Evolutionary conservation across 179 eudicot genomes (phyloP).

Genomic region (Silene noctiflora): DNA sequence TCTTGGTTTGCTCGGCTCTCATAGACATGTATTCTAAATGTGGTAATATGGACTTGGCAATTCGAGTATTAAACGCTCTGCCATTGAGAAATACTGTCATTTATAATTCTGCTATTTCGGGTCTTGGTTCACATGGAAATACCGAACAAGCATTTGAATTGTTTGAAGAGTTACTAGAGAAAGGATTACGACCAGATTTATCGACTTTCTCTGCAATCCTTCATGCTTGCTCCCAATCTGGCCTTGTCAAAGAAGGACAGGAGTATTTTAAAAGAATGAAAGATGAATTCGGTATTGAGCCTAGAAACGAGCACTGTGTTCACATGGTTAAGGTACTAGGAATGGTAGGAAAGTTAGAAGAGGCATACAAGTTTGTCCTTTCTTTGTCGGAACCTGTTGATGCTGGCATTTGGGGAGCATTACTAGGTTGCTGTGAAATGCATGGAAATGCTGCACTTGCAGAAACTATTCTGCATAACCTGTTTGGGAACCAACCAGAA

Average conservation of each 20-base stretch:
- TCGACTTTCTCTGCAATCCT: slow-evolving; percentile 76
- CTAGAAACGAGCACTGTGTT: slow-evolving; percentile 70
- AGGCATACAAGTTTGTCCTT: slow-evolving; percentile 52
- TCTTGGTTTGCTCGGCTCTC: slow-evolving; percentile 71
- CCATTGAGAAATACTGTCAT: slow-evolving; percentile 43
- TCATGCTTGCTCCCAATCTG: slow-evolving; percentile 74
- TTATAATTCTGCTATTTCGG: slow-evolving; percentile 59
- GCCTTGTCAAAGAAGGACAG: slow-evolving; percentile 56
- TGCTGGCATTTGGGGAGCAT: slow-evolving; percentile 79
- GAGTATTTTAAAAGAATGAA: slow-evolving; percentile 51
- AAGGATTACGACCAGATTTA: slow-evolving; percentile 54
- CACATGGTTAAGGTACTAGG: slow-evolving; percentile 75
- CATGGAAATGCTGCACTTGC: slow-evolving; percentile 55
- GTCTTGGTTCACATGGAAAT: slow-evolving; percentile 66
- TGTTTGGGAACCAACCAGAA: slow-evolving; percentile 29
- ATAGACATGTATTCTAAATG: slow-evolving; percentile 85
- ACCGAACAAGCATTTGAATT: slow-evolving; percentile 46
- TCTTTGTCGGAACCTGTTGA: slow-evolving; percentile 55
- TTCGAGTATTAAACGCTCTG: slow-evolving; percentile 39
- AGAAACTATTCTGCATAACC: slow-evolving; percentile 42
- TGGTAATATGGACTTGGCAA: slow-evolving; percentile 62
- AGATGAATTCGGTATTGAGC: slow-evolving; percentile 50
- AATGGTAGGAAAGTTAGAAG: slow-evolving; percentile 63
- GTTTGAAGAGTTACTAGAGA: slow-evolving; percentile 44
- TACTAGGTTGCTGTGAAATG: slow-evolving; percentile 72